phyloP scores from a whole-genome alignment of 2,329 filamentous ascomycete genomes.

The Pyrenophora seminiperda region DNA sequence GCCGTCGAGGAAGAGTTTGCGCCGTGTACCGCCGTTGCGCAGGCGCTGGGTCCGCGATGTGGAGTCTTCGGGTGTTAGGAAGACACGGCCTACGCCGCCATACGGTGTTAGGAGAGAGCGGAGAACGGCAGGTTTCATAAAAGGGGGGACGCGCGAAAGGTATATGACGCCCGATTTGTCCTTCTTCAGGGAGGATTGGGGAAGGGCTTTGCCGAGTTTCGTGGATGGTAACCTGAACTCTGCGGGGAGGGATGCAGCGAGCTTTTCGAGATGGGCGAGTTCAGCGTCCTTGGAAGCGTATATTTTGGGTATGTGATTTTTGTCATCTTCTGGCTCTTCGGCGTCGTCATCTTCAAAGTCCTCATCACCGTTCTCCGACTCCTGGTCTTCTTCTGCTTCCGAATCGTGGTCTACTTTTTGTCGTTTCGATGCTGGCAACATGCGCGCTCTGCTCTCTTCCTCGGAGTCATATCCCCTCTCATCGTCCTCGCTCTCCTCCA shows the following conservation, averaged over 20 bases:
- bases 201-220: slow-evolving; percentile 28
- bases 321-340: slow-evolving; percentile 21
- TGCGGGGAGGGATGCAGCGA: slow-evolving; percentile 37
- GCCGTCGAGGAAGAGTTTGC: slow-evolving; percentile 79
- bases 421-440: slow-evolving; percentile 63
- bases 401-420: slow-evolving; percentile 61
- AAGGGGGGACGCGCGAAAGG: slow-evolving; percentile 81
- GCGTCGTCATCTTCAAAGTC: slow-evolving; percentile 33
- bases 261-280: slow-evolving; percentile 39
- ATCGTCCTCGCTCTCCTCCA: slow-evolving; percentile 52
- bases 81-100: slow-evolving; percentile 76
- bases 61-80: slow-evolving; percentile 77
- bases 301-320: slow-evolving; percentile 31
- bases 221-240: slow-evolving; percentile 45
- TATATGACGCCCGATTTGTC: slow-evolving; percentile 81
- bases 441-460: slow-evolving; percentile 68
- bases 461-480: slow-evolving; percentile 67
- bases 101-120: slow-evolving; percentile 76
- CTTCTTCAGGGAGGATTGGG: slow-evolving; percentile 61
- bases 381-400: slow-evolving; percentile 24
- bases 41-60: slow-evolving; percentile 69
- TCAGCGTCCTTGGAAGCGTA: slow-evolving; percentile 37
- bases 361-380: slow-evolving; percentile 22
- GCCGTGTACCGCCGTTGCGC: slow-evolving; percentile 78
- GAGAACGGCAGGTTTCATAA: slow-evolving; percentile 83